Conservation (phyloP, 129 eudicot species). For the Flaveria sonorensis region DNA sequence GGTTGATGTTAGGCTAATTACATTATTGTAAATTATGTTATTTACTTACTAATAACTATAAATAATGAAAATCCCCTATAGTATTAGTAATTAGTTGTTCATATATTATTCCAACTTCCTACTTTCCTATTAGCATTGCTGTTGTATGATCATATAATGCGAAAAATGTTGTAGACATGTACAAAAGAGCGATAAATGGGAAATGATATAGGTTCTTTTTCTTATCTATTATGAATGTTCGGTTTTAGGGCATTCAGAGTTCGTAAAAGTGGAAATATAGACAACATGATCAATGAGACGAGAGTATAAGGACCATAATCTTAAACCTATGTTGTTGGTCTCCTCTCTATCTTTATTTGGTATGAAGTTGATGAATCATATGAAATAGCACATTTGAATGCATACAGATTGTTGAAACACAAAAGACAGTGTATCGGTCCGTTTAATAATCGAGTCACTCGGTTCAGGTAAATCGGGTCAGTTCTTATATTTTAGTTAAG, state of each 20-base stretch:
- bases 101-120: neutral
- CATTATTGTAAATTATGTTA: constrained; percentile 32
- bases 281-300: neutral
- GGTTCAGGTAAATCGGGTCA: no score
- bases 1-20: constrained; percentile 22
- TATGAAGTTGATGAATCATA: no score
- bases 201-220: neutral
- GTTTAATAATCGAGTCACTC: no score
- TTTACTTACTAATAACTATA: constrained; percentile 20
- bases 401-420: no score
- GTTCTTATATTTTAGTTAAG: no score
- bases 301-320: neutral
- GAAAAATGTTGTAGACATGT: neutral
- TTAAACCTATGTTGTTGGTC: no score
- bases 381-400: no score
- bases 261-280: no score
- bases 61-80: constrained; percentile 24
- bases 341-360: no score
- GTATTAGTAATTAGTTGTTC: neutral
- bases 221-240: neutral
- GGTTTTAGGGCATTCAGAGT: no score
- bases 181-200: neutral
- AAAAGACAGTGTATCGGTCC: no score
- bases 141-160: neutral
- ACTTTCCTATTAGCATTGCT: constrained; percentile 1